These are phyloP conservation scores for Mortierella alpina DNA, from an alignment of 192 early-diverging fungal species.

Conservation along the genomic window DNA sequence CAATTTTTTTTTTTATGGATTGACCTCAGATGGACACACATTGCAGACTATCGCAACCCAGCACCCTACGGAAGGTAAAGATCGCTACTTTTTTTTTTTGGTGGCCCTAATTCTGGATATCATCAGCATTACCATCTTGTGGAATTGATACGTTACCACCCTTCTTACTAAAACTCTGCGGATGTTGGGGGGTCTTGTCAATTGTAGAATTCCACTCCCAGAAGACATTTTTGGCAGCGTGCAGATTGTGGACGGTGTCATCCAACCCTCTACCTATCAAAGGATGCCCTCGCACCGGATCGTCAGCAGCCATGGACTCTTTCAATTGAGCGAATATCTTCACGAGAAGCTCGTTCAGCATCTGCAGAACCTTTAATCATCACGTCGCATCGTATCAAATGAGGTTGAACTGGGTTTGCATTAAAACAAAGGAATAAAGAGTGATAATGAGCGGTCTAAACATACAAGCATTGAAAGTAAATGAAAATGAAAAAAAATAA, in stretches of 20 bases:
- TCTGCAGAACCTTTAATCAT: conserved; percentile 25
- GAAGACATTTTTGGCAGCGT: conserved; percentile 75
- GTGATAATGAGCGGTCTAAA: neutral
- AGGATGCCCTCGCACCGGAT: conserved; percentile 70
- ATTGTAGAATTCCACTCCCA: conserved; percentile 62
- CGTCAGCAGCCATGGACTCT: conserved; percentile 62
- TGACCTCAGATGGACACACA: conserved; percentile 35
- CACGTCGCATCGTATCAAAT: neutral
- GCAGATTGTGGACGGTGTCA: conserved; percentile 58
- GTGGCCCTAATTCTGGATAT: no score
- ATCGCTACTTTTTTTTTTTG: no score
- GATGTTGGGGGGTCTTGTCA: neutral
- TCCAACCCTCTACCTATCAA: conserved; percentile 61
- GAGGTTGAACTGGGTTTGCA: neutral
- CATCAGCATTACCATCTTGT: no score
- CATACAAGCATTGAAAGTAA: neutral
- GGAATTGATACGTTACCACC: no score
- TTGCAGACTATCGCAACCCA: conserved; percentile 41
- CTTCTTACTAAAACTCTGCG: no score
- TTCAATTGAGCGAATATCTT: conserved; percentile 62
- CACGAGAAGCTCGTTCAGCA: conserved; percentile 46
- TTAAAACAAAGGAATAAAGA: neutral
- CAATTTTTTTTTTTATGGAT: neutral
- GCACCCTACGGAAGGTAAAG: conserved; percentile 46
- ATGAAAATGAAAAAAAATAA: conserved; percentile 12